These are phyloP conservation scores for Nymphaea colorata DNA, from an alignment of 164 flowering plant genomes.

Conservation along the genomic window DNA sequence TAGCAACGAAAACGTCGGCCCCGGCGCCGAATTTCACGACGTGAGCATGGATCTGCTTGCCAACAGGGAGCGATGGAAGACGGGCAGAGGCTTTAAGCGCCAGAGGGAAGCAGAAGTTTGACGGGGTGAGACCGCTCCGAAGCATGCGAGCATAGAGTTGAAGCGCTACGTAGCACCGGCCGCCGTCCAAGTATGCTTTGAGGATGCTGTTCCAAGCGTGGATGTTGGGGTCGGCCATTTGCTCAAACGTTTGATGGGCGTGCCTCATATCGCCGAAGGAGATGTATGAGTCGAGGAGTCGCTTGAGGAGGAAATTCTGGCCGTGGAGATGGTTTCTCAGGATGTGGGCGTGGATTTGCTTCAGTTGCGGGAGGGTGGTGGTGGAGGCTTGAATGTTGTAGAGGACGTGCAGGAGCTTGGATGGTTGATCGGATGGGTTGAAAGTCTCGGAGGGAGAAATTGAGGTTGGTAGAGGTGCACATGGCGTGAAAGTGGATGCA, in stretches of 20 bases:
- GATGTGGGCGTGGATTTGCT: constrained; percentile 29
- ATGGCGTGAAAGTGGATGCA: no score
- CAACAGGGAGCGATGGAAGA: constrained; percentile 14
- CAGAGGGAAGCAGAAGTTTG: constrained; percentile 23
- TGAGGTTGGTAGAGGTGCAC: no score
- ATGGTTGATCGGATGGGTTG: neutral
- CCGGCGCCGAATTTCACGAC: constrained; percentile 15
- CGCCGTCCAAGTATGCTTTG: constrained; percentile 15
- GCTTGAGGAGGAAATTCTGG: constrained; percentile 10
- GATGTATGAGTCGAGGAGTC: constrained; percentile 19
- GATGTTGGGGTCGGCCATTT: constrained; percentile 14
- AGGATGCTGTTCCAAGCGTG: constrained; percentile 30
- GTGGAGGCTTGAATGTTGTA: neutral
- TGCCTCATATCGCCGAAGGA: constrained; percentile 7
- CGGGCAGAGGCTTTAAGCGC: constrained; percentile 29
- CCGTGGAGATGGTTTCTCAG: constrained; percentile 18
- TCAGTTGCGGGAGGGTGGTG: constrained; percentile 12
- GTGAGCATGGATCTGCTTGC: constrained; percentile 21
- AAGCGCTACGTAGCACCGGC: constrained; percentile 10
- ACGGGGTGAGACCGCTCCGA: constrained; percentile 11
- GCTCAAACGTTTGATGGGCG: constrained; percentile 16
- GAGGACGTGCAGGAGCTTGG: constrained; percentile 5
- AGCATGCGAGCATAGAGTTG: constrained; percentile 17
- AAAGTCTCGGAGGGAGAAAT: no score
- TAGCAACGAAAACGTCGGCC: constrained; percentile 15